phyloP scores from a whole-genome alignment of 1,284 basidiomycete species.

The Ustilago tritici region DNA sequence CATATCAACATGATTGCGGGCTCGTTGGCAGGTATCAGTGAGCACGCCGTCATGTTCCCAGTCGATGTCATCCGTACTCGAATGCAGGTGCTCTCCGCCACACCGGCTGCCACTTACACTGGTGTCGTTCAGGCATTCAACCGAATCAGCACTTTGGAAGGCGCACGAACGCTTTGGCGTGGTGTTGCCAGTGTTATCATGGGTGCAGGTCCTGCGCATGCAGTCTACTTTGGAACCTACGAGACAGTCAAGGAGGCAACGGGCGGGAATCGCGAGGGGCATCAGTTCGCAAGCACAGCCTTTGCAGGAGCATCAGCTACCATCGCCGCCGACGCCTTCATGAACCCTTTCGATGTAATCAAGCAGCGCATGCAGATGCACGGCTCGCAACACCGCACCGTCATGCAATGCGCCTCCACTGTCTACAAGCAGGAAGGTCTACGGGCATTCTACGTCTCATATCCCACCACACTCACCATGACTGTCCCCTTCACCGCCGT shows the following conservation, averaged over 20 bases:
- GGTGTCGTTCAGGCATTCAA: slow-evolving; percentile 88
- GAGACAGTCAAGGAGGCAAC: slow-evolving; percentile 93
- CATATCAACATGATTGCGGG: slow-evolving; percentile 95
- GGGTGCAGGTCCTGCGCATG: slow-evolving; percentile 97
- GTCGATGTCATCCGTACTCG: slow-evolving; percentile 99
- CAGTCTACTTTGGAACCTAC: slow-evolving; percentile 96
- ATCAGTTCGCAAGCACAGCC: slow-evolving; percentile 86
- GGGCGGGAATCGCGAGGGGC: slow-evolving; percentile 85
- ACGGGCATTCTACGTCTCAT: slow-evolving; percentile 95
- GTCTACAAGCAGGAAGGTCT: slow-evolving; percentile 90
- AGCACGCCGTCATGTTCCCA: slow-evolving; percentile 99
- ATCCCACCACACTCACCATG: slow-evolving; percentile 94
- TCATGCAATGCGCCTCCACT: slow-evolving; percentile 82
- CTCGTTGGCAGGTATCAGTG: slow-evolving; percentile 95
- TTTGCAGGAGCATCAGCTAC: slow-evolving; percentile 94
- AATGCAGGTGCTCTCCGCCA: slow-evolving; percentile 92
- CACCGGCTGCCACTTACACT: slow-evolving; percentile 86
- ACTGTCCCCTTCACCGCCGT: slow-evolving; percentile 98
- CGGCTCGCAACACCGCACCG: slow-evolving; percentile 87
- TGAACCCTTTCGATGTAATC: slow-evolving; percentile 99
- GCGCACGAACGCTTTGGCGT: slow-evolving; percentile 89
- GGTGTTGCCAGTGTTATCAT: slow-evolving; percentile 97
- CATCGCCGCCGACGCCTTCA: slow-evolving; percentile 93
- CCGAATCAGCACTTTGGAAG: slow-evolving; percentile 92
- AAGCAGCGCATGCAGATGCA: slow-evolving; percentile 99